Conservation (phyloP, 805 yeast species). For the Ogataea degrootiae region DNA sequence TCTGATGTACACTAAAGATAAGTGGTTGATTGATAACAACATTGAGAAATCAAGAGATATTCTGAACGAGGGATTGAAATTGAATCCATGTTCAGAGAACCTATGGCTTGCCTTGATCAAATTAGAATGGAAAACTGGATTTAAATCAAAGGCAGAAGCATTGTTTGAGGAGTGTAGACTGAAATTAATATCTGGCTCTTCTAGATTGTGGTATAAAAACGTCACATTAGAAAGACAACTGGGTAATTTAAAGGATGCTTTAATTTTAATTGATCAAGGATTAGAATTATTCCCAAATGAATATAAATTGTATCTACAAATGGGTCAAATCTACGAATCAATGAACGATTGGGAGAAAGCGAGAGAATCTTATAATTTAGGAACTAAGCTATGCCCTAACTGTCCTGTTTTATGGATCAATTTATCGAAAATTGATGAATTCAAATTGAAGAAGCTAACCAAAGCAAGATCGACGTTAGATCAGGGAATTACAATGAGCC, state of each 20-base stretch:
- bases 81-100: slow-evolving; percentile 43
- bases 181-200: slow-evolving; percentile 25
- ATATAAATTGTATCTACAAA: slow-evolving; percentile 55
- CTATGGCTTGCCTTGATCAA: slow-evolving; percentile 73
- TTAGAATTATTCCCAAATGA: slow-evolving; percentile 43
- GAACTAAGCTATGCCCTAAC: slow-evolving; percentile 43
- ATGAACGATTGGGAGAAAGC: slow-evolving; percentile 35
- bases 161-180: slow-evolving; percentile 29
- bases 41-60: slow-evolving; percentile 48
- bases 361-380: slow-evolving; percentile 42
- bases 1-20: slow-evolving; percentile 70
- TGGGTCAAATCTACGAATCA: slow-evolving; percentile 47
- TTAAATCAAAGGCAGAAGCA: slow-evolving; percentile 32
- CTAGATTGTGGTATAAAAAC: slow-evolving; percentile 59
- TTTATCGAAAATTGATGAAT: slow-evolving; percentile 44
- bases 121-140: slow-evolving; percentile 44
- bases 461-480: slow-evolving; percentile 73
- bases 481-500: slow-evolving; percentile 50
- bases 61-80: slow-evolving; percentile 41
- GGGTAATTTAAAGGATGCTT: slow-evolving; percentile 33
- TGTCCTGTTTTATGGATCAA: slow-evolving; percentile 50
- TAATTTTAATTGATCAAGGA: slow-evolving; percentile 41
- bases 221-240: slow-evolving; percentile 46
- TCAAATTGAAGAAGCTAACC: slow-evolving; percentile 35
- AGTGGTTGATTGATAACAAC: slow-evolving; percentile 46